Conservation (phyloP, 2,329 filamentous ascomycete species). For the Hirsutella thompsonii region DNA sequence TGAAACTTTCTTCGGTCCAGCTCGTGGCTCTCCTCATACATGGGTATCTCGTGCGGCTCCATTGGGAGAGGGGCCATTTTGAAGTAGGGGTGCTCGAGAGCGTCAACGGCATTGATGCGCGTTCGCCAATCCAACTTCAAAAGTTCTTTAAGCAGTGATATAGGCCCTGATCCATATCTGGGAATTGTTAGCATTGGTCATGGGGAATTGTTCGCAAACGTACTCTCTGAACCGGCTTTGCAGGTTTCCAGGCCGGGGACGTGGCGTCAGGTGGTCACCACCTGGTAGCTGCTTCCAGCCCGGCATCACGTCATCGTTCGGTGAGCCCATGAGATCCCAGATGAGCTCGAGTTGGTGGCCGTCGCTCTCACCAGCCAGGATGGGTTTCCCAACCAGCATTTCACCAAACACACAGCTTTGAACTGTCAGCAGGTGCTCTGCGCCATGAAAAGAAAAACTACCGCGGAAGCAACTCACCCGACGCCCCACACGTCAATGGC, state of each 20-base stretch:
- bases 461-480: constrained; percentile 44
- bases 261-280: constrained; percentile 59
- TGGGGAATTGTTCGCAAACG: constrained; percentile 5
- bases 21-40: constrained; percentile 90
- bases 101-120: constrained; percentile 87
- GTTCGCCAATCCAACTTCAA: constrained; percentile 80
- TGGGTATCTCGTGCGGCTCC: constrained; percentile 74
- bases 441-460: neutral
- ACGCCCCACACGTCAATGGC: constrained; percentile 98
- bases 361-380: constrained; percentile 81
- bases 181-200: constrained; percentile 6
- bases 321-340: constrained; percentile 82
- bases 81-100: constrained; percentile 87
- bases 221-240: constrained; percentile 63
- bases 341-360: constrained; percentile 84
- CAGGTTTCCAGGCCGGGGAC: constrained; percentile 51
- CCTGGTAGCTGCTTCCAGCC: constrained; percentile 77
- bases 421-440: constrained; percentile 8
- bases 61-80: constrained; percentile 65
- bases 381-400: constrained; percentile 90
- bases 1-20: constrained; percentile 87
- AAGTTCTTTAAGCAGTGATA: constrained; percentile 71
- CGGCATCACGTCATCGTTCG: constrained; percentile 85
- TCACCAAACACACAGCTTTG: constrained; percentile 93
- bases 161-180: constrained; percentile 55